phyloP scores from a whole-genome alignment of 768 basidiomycete genomes.

The Podaxis pistillaris region DNA sequence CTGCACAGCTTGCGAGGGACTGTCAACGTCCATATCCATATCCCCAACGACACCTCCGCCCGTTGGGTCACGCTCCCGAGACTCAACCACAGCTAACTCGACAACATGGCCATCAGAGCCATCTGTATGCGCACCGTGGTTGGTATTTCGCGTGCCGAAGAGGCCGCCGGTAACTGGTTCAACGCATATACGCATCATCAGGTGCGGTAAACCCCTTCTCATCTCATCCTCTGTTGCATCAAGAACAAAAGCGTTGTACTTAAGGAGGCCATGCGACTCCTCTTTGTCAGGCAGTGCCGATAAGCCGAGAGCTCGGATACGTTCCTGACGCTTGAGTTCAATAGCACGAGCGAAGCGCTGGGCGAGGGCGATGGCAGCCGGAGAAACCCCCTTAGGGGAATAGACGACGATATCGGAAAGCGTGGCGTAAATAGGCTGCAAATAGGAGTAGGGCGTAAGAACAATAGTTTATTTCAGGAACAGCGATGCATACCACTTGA shows the following conservation, averaged over 20 bases:
- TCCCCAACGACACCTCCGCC: slow-evolving; percentile 18
- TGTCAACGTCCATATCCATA: slow-evolving; percentile 25
- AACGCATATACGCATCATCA: slow-evolving; percentile 50
- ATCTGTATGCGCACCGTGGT: slow-evolving; percentile 37
- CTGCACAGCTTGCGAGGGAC: slow-evolving; percentile 9
- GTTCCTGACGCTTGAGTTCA: slow-evolving; percentile 53
- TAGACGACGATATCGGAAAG: slow-evolving; percentile 91
- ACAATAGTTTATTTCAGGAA: slow-evolving; percentile 4
- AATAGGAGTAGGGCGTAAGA: background rate
- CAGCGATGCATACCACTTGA: slow-evolving; percentile 65
- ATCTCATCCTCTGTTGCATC: slow-evolving; percentile 51
- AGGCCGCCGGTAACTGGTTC: slow-evolving; percentile 12
- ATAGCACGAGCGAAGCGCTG: slow-evolving; percentile 65
- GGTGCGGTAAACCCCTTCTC: slow-evolving; percentile 43
- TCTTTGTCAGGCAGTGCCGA: slow-evolving; percentile 15
- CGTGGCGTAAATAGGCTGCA: slow-evolving; percentile 78
- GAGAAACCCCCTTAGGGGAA: slow-evolving; percentile 64
- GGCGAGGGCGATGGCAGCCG: slow-evolving; percentile 59
- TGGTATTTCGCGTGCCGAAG: background rate
- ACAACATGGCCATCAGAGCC: slow-evolving; percentile 38
- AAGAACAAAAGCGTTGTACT: slow-evolving; percentile 80
- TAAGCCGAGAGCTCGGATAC: slow-evolving; percentile 30
- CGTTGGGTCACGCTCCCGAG: slow-evolving; percentile 19
- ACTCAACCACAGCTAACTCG: slow-evolving; percentile 25
- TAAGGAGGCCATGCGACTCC: slow-evolving; percentile 30